phyloP scores from a whole-genome alignment of 1,139 yeast species.

The Suhomyces ambrosiae region DNA sequence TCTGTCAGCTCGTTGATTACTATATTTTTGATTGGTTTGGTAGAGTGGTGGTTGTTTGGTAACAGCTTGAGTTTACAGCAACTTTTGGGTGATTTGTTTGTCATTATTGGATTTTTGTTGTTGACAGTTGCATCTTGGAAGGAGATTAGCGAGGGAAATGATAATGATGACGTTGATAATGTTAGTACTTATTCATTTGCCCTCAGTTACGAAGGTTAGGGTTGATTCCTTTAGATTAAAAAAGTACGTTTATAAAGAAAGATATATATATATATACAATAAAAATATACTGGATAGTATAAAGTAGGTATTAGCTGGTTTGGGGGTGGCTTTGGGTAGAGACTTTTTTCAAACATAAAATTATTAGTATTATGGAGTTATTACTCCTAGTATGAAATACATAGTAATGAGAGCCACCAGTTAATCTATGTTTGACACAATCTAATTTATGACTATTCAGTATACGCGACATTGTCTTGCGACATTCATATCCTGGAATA shows the following conservation, averaged over 20 bases:
- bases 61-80: slow-evolving; percentile 52
- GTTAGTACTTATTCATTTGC: slow-evolving; percentile 50
- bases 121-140: slow-evolving; percentile 75
- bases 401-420: too few relatives aligned
- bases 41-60: slow-evolving; percentile 74
- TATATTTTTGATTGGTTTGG: slow-evolving; percentile 75
- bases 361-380: too few relatives aligned
- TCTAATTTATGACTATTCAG: neutral
- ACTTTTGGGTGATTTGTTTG: slow-evolving; percentile 56
- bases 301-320: too few relatives aligned
- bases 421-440: too few relatives aligned
- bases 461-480: neutral
- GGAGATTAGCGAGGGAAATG: slow-evolving; percentile 69
- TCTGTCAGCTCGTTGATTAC: slow-evolving; percentile 81
- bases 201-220: slow-evolving; percentile 33
- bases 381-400: too few relatives aligned
- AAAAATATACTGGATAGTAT: too few relatives aligned
- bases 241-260: neutral
- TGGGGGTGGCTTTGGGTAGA: too few relatives aligned
- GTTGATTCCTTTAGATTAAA: too few relatives aligned
- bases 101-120: slow-evolving; percentile 66
- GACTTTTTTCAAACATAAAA: too few relatives aligned
- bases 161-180: slow-evolving; percentile 54
- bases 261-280: neutral
- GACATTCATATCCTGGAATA: neutral